Evolutionary conservation across 192 early-diverging fungal genomes (phyloP).

Genomic region (Geosiphon pyriformis): DNA sequence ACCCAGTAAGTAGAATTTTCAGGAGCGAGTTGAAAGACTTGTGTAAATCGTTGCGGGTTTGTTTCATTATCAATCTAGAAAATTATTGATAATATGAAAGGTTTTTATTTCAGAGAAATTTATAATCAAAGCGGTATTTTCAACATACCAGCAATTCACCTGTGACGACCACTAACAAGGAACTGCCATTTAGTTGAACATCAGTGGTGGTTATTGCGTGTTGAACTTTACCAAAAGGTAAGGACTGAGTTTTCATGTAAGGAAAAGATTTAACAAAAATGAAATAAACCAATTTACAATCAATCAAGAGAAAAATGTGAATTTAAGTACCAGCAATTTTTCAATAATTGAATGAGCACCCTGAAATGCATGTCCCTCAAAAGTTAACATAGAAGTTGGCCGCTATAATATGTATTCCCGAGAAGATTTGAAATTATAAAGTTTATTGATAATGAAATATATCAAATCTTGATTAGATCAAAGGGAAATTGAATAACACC

Average conservation of each 20-base stretch:
- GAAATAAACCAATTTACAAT: too few relatives aligned
- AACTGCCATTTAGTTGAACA: conserved; percentile 68
- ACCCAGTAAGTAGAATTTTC: conserved; percentile 68
- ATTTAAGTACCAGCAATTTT: conserved; percentile 70
- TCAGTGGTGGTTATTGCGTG: conserved; percentile 76
- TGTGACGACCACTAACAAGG: conserved; percentile 69
- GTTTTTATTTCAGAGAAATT: not conserved
- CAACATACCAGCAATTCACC: conserved; percentile 68
- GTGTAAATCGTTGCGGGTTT: conserved; percentile 71
- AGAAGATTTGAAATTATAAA: conserved; percentile 7
- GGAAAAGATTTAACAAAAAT: too few relatives aligned
- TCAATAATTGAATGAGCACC: conserved; percentile 63
- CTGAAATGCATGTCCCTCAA: conserved; percentile 63
- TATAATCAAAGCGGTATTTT: conserved; percentile 5
- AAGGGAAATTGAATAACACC: too few relatives aligned
- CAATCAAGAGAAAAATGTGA: too few relatives aligned
- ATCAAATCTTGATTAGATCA: too few relatives aligned
- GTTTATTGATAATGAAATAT: not conserved
- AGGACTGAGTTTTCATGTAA: too few relatives aligned
- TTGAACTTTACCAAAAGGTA: conserved; percentile 72
- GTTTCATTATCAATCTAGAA: conserved; percentile 71
- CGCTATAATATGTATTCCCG: conserved; percentile 42
- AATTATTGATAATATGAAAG: conserved; percentile 3
- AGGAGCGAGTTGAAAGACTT: conserved; percentile 83
- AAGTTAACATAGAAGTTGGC: conserved; percentile 77